Evolutionary conservation across 169 alveolate species (phyloP).

Genomic region (Eimeria maxima): DNA sequence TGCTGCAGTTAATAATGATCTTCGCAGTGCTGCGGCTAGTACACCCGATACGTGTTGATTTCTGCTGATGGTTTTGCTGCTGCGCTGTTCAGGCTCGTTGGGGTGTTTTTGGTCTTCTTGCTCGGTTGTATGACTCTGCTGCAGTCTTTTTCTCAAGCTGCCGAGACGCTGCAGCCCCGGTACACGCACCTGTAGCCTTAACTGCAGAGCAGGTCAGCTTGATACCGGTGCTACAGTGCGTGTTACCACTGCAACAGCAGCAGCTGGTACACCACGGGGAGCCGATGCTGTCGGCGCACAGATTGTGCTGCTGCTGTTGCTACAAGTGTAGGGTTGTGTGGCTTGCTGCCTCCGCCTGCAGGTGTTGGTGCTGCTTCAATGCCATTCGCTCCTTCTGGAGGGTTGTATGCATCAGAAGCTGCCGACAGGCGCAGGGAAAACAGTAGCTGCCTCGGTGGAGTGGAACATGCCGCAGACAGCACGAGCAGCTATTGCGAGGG

Average conservation of each 20-base stretch:
- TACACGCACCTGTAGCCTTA: not conserved
- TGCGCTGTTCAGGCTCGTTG: constrained; percentile 22
- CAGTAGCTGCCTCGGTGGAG: not conserved
- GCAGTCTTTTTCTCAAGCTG: constrained; percentile 10
- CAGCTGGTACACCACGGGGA: not conserved
- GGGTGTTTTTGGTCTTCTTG: constrained; percentile 38
- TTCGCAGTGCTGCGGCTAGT: not conserved
- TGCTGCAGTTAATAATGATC: not conserved
- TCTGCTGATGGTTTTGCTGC: constrained; percentile 10
- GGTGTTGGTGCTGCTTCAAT: constrained; percentile 52
- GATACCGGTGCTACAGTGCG: not conserved
- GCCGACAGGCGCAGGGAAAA: not conserved
- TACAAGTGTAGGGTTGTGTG: not conserved
- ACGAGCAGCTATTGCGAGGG: constrained; percentile 27
- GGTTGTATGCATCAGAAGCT: constrained; percentile 29
- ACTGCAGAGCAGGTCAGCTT: constrained; percentile 52
- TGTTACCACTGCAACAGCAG: not conserved
- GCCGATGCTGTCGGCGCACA: not conserved
- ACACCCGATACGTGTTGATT: not conserved
- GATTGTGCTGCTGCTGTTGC: not conserved
- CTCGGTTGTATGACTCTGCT: constrained; percentile 36
- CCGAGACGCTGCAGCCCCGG: constrained; percentile 8
- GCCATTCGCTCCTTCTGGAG: constrained; percentile 30
- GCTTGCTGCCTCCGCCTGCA: constrained; percentile 34
- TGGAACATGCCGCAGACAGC: constrained; percentile 45